Conservation (phyloP, 2,329 filamentous ascomycete genomes). For the Clonostachys rhizophaga region DNA sequence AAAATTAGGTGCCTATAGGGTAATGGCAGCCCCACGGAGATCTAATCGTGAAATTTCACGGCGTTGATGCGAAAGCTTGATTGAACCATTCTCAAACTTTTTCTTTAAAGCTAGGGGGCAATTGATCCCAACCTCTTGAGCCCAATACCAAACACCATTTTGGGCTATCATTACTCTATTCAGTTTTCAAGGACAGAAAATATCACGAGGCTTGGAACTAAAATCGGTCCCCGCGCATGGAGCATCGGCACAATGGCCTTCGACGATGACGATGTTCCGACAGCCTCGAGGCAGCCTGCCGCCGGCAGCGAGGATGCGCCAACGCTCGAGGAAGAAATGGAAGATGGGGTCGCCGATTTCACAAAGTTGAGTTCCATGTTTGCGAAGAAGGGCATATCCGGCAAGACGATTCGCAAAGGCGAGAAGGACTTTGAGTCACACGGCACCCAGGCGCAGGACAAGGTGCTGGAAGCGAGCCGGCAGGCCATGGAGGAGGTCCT, state of each 20-base stretch:
- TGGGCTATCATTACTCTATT: too few species aligned
- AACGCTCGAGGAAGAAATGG: conserved; percentile 53
- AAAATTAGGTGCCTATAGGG: neutral
- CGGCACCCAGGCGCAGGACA: conserved; percentile 76
- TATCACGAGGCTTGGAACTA: too few species aligned
- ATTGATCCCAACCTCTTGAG: too few species aligned
- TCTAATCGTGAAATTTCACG: too few species aligned
- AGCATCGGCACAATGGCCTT: conserved; percentile 24
- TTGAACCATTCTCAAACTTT: too few species aligned
- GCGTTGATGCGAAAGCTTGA: too few species aligned
- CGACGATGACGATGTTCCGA: conserved; percentile 37
- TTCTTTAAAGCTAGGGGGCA: too few species aligned
- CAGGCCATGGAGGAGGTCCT: conserved; percentile 87
- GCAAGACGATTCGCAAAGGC: conserved; percentile 77
- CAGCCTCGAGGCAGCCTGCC: conserved; percentile 5
- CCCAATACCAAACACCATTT: too few species aligned
- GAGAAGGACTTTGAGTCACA: conserved; percentile 98
- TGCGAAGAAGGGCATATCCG: conserved; percentile 42
- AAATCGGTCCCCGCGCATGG: too few species aligned
- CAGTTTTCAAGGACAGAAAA: too few species aligned
- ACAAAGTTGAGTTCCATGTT: conserved; percentile 60
- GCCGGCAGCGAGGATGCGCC: conserved; percentile 16
- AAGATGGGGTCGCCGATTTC: conserved; percentile 76
- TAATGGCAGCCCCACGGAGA: too few species aligned
- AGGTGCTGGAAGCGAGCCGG: conserved; percentile 74